Percentiles rank a stretch among this genome's conserved stretches.
Conservation (phyloP, 164 flowering plant genomes). For the Annona cherimola region DNA sequence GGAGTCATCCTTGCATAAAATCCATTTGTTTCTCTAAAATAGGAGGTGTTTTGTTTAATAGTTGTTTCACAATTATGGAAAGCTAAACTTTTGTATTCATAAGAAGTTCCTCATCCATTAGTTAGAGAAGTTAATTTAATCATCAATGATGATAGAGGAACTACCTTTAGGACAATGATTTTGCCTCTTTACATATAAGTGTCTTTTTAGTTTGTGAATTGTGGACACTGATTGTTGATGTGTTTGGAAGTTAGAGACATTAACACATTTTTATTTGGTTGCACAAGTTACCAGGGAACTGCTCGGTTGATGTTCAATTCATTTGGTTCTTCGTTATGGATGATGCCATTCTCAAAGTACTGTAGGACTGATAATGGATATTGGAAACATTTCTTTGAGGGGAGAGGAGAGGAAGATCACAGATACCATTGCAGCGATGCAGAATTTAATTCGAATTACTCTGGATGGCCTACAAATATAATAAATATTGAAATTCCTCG, state of each 20-base stretch:
- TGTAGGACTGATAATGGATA: slow-evolving; percentile 64
- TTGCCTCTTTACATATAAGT: too few species aligned
- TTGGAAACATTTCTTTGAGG: slow-evolving; percentile 67
- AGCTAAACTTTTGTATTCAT: too few species aligned
- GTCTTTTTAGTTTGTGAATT: not conserved
- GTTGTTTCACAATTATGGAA: too few species aligned
- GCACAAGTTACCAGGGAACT: slow-evolving; percentile 79
- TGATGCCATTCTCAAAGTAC: slow-evolving; percentile 89
- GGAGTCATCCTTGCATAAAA: too few species aligned
- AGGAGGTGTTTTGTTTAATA: too few species aligned
- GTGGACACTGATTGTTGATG: not conserved
- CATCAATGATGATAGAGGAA: too few species aligned
- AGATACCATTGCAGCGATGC: slow-evolving; percentile 59
- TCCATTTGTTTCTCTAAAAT: too few species aligned
- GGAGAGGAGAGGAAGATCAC: slow-evolving; percentile 33
- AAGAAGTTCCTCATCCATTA: too few species aligned
- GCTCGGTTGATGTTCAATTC: slow-evolving; percentile 88
- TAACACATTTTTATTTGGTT: slow-evolving; percentile 21
- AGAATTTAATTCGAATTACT: slow-evolving; percentile 60
- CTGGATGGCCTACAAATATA: slow-evolving; percentile 94
- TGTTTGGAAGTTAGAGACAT: not conserved
- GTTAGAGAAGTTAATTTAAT: too few species aligned
- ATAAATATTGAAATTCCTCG: slow-evolving; percentile 84
- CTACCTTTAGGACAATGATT: too few species aligned
- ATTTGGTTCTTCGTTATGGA: slow-evolving; percentile 93